Conservation (phyloP, 2,329 filamentous ascomycete genomes). For the Raffaelea ambrosiae region DNA sequence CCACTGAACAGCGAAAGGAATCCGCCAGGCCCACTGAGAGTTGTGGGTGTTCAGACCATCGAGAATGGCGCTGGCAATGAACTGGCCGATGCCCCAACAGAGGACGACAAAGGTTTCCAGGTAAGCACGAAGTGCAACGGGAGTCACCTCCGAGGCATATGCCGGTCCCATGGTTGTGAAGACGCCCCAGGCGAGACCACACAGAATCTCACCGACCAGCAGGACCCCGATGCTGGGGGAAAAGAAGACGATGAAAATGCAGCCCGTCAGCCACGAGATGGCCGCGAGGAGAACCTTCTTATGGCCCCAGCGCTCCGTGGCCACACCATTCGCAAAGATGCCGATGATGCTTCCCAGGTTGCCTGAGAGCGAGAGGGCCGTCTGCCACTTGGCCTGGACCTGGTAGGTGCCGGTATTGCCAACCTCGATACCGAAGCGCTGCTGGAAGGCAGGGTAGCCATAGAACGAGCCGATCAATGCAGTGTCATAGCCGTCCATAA, state of each 20-base stretch:
- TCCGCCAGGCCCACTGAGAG: conserved; percentile 32
- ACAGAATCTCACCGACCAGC: conserved; percentile 33
- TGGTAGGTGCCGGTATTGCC: background rate
- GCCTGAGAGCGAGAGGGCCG: background rate
- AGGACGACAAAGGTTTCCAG: conserved; percentile 37
- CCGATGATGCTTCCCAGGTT: conserved; percentile 29
- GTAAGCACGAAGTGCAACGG: conserved; percentile 23
- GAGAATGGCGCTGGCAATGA: conserved; percentile 27
- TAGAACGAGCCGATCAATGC: background rate
- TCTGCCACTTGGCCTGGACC: background rate
- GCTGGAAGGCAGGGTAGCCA: conserved; percentile 1
- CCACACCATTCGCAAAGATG: conserved; percentile 36
- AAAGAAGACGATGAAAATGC: conserved; percentile 40
- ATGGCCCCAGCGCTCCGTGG: conserved; percentile 34
- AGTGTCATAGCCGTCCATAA: conserved; percentile 5
- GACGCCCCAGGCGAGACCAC: conserved; percentile 25
- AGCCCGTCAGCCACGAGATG: conserved; percentile 26
- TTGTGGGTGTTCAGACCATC: conserved; percentile 24
- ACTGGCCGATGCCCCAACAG: conserved; percentile 35
- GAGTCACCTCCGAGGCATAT: conserved; percentile 26
- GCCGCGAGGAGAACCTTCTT: conserved; percentile 32
- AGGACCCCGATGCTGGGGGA: conserved; percentile 27
- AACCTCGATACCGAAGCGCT: background rate
- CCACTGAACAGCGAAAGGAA: conserved; percentile 18
- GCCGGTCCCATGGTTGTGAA: conserved; percentile 31